phyloP scores from a whole-genome alignment of 768 basidiomycete genomes.

The Nidula microcarpa region DNA sequence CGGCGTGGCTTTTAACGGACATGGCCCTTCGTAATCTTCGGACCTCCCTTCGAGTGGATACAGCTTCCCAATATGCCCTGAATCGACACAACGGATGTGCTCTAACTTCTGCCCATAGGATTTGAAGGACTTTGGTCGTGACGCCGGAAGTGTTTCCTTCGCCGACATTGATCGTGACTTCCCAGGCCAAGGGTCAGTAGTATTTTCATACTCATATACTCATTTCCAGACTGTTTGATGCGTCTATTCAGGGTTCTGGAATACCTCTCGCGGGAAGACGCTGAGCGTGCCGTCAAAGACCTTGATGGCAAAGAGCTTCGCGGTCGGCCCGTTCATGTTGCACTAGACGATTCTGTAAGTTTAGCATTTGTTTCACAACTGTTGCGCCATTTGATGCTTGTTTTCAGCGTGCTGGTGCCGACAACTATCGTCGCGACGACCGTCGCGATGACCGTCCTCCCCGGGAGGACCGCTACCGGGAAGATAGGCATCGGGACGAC shows the following conservation, averaged over 20 bases:
- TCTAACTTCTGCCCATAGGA: constrained; percentile 65
- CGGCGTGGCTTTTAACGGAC: too few species aligned
- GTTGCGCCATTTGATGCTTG: constrained; percentile 4
- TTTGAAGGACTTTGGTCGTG: constrained; percentile 95
- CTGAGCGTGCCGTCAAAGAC: constrained; percentile 88
- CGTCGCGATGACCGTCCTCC: constrained; percentile 54
- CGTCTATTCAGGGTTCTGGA: constrained; percentile 70
- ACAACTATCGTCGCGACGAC: constrained; percentile 77
- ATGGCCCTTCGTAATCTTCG: too few species aligned
- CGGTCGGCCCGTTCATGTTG: constrained; percentile 74
- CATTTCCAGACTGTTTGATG: neutral
- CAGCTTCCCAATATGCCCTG: constrained; percentile 10
- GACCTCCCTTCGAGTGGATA: too few species aligned
- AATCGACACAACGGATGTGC: constrained; percentile 38
- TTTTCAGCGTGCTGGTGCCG: constrained; percentile 57
- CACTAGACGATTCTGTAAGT: constrained; percentile 58
- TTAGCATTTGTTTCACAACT: neutral
- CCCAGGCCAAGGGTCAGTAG: constrained; percentile 80
- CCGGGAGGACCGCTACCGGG: constrained; percentile 57
- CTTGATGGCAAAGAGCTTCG: constrained; percentile 87
- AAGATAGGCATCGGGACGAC: constrained; percentile 56
- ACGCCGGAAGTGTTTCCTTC: constrained; percentile 89
- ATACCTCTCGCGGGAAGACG: constrained; percentile 84
- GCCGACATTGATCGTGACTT: constrained; percentile 91
- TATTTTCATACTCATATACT: neutral